Evolutionary conservation across 179 eudicot genomes (phyloP).

Genomic region (Amaranthus tricolor): DNA sequence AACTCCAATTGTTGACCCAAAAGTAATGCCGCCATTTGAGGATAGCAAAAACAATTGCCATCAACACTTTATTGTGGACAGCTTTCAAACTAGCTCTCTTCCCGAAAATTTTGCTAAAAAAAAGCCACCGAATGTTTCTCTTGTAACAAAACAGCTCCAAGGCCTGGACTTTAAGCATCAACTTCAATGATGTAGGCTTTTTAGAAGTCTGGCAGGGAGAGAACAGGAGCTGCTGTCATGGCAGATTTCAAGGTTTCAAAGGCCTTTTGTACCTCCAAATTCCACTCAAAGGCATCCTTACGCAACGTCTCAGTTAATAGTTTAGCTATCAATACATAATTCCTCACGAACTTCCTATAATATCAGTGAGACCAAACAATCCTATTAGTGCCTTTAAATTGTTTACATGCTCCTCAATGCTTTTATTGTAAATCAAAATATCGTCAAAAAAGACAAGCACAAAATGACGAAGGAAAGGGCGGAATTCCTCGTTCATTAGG

Average conservation of each 20-base stretch:
- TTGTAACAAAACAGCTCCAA: not conserved
- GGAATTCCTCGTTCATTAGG: not conserved
- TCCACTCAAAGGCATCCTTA: not conserved
- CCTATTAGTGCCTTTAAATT: not conserved
- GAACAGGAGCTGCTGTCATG: not conserved
- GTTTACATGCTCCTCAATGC: not conserved
- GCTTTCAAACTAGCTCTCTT: not conserved
- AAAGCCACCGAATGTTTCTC: not conserved
- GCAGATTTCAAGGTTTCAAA: not conserved
- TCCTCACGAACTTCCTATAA: not conserved
- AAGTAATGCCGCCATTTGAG: too few species aligned
- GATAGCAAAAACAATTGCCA: too few species aligned
- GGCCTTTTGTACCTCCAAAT: not conserved
- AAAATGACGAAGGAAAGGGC: not conserved
- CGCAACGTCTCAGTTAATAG: not conserved
- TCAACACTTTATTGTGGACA: too few species aligned
- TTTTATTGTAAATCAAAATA: not conserved
- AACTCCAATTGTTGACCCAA: too few species aligned
- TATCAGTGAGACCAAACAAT: not conserved
- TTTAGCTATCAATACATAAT: not conserved
- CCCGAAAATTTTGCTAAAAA: not conserved
- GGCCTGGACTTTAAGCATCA: not conserved
- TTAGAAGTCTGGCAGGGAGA: not conserved
- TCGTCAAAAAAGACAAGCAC: not conserved
- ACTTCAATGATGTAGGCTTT: too few species aligned